These are phyloP conservation scores for Phanerochaete carnosa DNA, from an alignment of 768 basidiomycete genomes.

Conservation along the genomic window DNA sequence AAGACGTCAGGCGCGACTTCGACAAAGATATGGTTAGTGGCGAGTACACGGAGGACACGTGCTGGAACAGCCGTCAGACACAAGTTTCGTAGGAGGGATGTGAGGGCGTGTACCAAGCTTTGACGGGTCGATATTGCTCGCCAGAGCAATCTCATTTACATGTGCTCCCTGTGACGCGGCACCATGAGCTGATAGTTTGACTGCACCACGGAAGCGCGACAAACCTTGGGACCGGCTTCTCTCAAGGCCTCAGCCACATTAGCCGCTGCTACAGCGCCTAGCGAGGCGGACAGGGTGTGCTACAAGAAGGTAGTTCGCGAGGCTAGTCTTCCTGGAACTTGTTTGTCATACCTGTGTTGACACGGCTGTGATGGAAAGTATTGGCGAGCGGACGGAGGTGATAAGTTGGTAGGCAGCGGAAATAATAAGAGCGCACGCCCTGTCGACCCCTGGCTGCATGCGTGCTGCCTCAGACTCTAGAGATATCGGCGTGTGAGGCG, in stretches of 20 bases:
- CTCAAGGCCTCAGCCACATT: conserved; percentile 6
- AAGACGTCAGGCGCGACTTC: conserved; percentile 30
- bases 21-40: conserved; percentile 26
- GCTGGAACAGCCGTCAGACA: conserved; percentile 14
- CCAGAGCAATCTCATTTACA: conserved; percentile 27
- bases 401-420: conserved; percentile 34
- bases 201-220: too few relatives aligned
- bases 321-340: too few relatives aligned
- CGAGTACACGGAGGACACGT: conserved; percentile 26
- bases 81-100: too few relatives aligned
- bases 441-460: conserved; percentile 8
- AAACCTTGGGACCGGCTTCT: conserved; percentile 10
- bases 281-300: not conserved
- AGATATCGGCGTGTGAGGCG: not conserved
- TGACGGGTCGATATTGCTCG: too few relatives aligned
- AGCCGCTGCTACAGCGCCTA: not conserved
- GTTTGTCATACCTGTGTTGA: not conserved
- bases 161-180: conserved; percentile 23
- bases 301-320: too few relatives aligned
- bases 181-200: not conserved
- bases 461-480: conserved; percentile 9
- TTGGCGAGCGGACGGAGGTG: conserved; percentile 26
- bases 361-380: conserved; percentile 9
- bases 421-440: conserved; percentile 8
- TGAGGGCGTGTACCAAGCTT: conserved; percentile 33